Evolutionary conservation across 148 eudicot species (phyloP).

Genomic region (Silene latifolia): DNA sequence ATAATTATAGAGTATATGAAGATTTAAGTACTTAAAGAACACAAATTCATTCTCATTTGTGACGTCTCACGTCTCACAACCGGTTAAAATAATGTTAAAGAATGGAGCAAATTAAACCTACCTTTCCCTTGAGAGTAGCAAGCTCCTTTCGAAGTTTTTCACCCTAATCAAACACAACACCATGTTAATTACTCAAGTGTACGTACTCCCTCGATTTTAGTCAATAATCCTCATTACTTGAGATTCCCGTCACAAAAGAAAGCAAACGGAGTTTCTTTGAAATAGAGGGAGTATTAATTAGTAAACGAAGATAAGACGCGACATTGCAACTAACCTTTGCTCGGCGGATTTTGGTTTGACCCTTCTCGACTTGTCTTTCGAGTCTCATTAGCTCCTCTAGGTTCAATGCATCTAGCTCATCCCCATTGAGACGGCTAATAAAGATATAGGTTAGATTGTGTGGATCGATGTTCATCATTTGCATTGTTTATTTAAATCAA

Average conservation of each 20-base stretch:
- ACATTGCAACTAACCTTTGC: too few species aligned
- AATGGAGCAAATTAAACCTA: not conserved
- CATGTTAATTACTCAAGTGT: not conserved
- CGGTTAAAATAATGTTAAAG: too few species aligned
- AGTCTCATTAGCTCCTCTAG: conserved; percentile 32
- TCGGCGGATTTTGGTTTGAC: conserved; percentile 27
- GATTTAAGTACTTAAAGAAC: too few species aligned
- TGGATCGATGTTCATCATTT: not conserved
- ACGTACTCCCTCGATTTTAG: not conserved
- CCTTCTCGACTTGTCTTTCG: conserved; percentile 33
- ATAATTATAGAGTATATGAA: not conserved
- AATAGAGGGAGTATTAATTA: too few species aligned
- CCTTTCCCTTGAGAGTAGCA: conserved; percentile 26
- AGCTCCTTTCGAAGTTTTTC: conserved; percentile 31
- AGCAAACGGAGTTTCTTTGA: too few species aligned
- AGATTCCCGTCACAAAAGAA: too few species aligned
- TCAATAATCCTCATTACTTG: not conserved
- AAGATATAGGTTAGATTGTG: not conserved
- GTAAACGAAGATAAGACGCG: too few species aligned
- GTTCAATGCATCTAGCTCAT: conserved; percentile 23
- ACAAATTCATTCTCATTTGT: too few species aligned
- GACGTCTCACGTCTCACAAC: too few species aligned
- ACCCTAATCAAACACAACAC: conserved; percentile 14
- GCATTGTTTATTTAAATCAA: not conserved
- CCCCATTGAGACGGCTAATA: conserved; percentile 26